Percentiles rank a stretch among this genome's conserved stretches.
Conservation (phyloP, 768 basidiomycete genomes). For the Rhodotorula graminis region DNA sequence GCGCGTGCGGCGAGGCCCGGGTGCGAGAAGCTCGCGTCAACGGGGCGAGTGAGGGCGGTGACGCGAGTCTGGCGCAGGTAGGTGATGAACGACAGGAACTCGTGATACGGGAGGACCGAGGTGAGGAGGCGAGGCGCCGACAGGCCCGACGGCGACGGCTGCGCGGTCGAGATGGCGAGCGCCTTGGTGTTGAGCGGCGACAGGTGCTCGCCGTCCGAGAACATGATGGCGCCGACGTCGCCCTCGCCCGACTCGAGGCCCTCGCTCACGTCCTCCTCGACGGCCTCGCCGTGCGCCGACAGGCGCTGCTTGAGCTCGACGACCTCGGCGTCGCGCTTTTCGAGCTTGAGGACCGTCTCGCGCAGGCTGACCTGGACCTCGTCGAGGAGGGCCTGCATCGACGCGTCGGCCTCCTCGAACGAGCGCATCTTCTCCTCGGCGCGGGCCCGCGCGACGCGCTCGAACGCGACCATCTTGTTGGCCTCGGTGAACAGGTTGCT, state of each 20-base stretch:
- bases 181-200: constrained; percentile 8
- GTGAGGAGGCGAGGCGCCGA: constrained; percentile 38
- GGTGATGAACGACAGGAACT: constrained; percentile 42
- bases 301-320: constrained; percentile 14
- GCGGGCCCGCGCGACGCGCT: constrained; percentile 59
- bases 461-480: constrained; percentile 96
- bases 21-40: constrained; percentile 8
- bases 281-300: constrained; percentile 14
- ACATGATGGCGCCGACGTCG: constrained; percentile 21
- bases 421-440: constrained; percentile 42
- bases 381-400: constrained; percentile 36
- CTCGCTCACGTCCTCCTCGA: constrained; percentile 22
- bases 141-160: constrained; percentile 15
- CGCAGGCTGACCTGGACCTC: constrained; percentile 38
- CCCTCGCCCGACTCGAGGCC: neutral
- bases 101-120: constrained; percentile 42
- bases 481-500: constrained; percentile 85
- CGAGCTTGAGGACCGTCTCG: constrained; percentile 37
- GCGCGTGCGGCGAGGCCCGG: constrained; percentile 13
- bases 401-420: constrained; percentile 38
- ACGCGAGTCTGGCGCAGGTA: constrained; percentile 37
- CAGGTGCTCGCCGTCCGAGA: constrained; percentile 35
- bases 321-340: constrained; percentile 31
- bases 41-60: constrained; percentile 28
- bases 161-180: neutral